Evolutionary conservation across 75 land plant species (phyloP), one percentile per base, ranked within the genome.

Genomic region (Picea sitchensis): DNA sequence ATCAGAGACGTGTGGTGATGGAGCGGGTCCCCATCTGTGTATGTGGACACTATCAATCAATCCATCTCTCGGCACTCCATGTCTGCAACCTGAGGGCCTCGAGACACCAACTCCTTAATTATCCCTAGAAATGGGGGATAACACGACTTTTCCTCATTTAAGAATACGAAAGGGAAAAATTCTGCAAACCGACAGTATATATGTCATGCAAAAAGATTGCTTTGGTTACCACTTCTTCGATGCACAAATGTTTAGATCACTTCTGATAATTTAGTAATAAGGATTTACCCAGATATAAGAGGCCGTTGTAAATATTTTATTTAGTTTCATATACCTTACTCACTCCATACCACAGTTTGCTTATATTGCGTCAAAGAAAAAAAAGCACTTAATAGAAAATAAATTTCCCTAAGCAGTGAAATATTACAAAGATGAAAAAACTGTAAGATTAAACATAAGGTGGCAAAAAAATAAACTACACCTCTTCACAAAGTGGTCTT

Each of bases 401-500:
- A 41, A 7, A 18, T 6, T 69, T 41, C 20, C 2, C 0, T 36
- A 71, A 44, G 34, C 51, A 3, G 74, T 12, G 11, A 71, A 71
- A 18, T 41, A 71, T 8, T 41, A 36, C 20, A n/a, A 44, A 71
- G n/a, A 5, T 8, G 23, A 44, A 47, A 71, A 8, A 44, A 44
- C 7, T 7, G 54, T 38, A 20, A 44, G 9, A 9, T 51, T 51
- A 51, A 51, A 51, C 5, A 20, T 71, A 15, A 18, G 26, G 6
- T 1, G 23, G 2, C 4, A 17, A 20, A 47, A 44, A 41, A 44
- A 47, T 20, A 71, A 69, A 58, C 6, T 23, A 20, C 81, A 91
- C 98, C 93, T 92, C 95, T 83, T 94, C 88, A 77, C 98, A 96
- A 58, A 88, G 76, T 20, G 95, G 90, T 41, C 92, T 89, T 60